A percentile compares a stretch with the other conserved stretches of the same genome.
These are phyloP conservation scores for Metschnikowia borealis DNA, from an alignment of 805 yeast genomes.

Conservation along the genomic window DNA sequence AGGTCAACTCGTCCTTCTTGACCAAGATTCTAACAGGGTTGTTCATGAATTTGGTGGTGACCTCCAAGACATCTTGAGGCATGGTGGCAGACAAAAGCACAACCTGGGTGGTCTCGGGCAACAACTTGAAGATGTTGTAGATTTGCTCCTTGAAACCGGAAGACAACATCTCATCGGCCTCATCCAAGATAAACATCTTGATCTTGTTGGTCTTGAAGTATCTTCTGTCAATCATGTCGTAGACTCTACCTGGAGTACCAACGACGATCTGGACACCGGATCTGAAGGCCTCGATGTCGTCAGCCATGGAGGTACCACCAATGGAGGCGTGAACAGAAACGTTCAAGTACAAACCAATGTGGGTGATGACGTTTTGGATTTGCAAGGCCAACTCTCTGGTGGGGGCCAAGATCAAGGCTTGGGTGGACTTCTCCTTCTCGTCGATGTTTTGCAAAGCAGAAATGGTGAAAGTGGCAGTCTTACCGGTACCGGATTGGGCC, in stretches of 20 bases:
- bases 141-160: conserved; percentile 95
- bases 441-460: conserved; percentile 72
- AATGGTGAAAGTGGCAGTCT: conserved; percentile 84
- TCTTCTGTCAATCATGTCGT: conserved; percentile 91
- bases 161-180: conserved; percentile 95
- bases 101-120: conserved; percentile 89
- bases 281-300: conserved; percentile 80
- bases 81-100: conserved; percentile 93
- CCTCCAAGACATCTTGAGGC: conserved; percentile 87
- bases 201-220: conserved; percentile 75
- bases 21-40: conserved; percentile 93
- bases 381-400: conserved; percentile 96
- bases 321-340: conserved; percentile 93
- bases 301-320: conserved; percentile 90
- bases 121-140: conserved; percentile 83
- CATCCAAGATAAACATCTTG: conserved; percentile 94
- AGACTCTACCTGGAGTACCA: conserved; percentile 98
- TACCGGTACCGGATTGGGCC: conserved; percentile 89
- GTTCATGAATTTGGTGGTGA: conserved; percentile 89
- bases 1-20: conserved; percentile 90
- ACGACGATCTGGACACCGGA: conserved; percentile 90
- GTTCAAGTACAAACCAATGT: conserved; percentile 87
- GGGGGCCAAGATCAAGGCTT: conserved; percentile 93
- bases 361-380: conserved; percentile 88
- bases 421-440: conserved; percentile 66